phyloP scores from a whole-genome alignment of 495 filamentous ascomycete genomes.

The Talaromyces trachyspermus region DNA sequence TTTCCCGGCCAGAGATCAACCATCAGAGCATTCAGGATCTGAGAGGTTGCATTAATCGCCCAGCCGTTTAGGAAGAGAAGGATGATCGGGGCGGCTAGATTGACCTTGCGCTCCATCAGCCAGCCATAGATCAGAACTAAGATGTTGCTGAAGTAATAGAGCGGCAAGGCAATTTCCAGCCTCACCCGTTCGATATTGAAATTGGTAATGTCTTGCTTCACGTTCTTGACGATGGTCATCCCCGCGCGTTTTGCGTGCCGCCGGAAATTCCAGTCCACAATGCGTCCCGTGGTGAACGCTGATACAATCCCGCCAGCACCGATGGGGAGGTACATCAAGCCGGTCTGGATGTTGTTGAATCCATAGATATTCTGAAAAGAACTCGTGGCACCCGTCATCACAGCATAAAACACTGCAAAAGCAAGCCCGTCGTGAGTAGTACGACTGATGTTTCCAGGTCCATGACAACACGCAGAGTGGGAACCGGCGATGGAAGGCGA shows the following conservation, averaged over 20 bases:
- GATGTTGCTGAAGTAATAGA: constrained; percentile 24
- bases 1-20: constrained; percentile 35
- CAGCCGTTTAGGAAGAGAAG: constrained; percentile 36
- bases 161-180: constrained; percentile 26
- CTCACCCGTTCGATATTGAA: constrained; percentile 37
- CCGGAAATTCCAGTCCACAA: constrained; percentile 38
- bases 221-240: constrained; percentile 26
- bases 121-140: constrained; percentile 40
- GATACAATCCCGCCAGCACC: constrained; percentile 32
- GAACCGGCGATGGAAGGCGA: constrained; percentile 61
- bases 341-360: constrained; percentile 34
- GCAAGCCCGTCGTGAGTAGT: constrained; percentile 39
- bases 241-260: constrained; percentile 24
- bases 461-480: constrained; percentile 55
- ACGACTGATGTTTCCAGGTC: constrained; percentile 45
- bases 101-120: constrained; percentile 29
- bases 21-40: constrained; percentile 30
- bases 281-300: constrained; percentile 24
- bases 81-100: constrained; percentile 30
- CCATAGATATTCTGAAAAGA: constrained; percentile 27
- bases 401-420: constrained; percentile 30
- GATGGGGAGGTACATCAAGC: constrained; percentile 40
- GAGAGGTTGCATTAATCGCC: constrained; percentile 21
- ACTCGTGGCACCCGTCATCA: constrained; percentile 13
- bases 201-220: constrained; percentile 31